Percentiles rank a stretch among this genome's conserved stretches.
Conservation (phyloP, 495 filamentous ascomycete genomes). For the Aspergillus mulundensis region DNA sequence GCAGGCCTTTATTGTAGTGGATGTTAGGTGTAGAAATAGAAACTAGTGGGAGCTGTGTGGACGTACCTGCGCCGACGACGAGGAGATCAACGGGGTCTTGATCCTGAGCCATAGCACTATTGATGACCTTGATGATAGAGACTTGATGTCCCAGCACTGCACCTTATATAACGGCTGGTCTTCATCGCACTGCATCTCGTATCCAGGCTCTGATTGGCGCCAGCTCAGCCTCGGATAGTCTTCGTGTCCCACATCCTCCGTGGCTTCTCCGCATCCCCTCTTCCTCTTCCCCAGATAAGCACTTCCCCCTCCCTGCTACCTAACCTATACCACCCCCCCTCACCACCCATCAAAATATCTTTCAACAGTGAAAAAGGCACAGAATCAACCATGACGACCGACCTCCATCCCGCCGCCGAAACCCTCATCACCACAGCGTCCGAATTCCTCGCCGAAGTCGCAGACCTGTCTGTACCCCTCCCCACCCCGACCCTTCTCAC, state of each 20-base stretch:
- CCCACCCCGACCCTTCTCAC: not conserved
- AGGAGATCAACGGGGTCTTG: conserved; percentile 2
- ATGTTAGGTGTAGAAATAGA: not conserved
- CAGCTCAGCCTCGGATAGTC: not conserved
- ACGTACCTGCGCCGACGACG: conserved; percentile 13
- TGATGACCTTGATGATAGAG: not conserved
- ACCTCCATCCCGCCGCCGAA: conserved; percentile 30
- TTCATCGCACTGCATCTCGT: no score
- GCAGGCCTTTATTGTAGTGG: conserved; percentile 28
- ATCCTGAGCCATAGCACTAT: not conserved
- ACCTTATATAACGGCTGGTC: no score
- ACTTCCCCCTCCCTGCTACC: no score
- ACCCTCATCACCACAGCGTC: conserved; percentile 26
- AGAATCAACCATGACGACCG: not conserved
- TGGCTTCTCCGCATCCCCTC: not conserved
- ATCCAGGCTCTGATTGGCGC: not conserved
- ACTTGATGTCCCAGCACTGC: not conserved
- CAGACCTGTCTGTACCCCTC: conserved; percentile 33
- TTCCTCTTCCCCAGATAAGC: not conserved
- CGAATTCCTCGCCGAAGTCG: conserved; percentile 40
- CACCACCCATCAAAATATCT: no score
- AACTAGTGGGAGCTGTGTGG: no score
- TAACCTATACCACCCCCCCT: no score
- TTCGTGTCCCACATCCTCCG: not conserved
- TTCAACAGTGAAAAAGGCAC: not conserved